Percentiles rank a stretch among this genome's conserved stretches.
phyloP scores from a whole-genome alignment of 495 filamentous ascomycete genomes.

The Xylaria scruposa region DNA sequence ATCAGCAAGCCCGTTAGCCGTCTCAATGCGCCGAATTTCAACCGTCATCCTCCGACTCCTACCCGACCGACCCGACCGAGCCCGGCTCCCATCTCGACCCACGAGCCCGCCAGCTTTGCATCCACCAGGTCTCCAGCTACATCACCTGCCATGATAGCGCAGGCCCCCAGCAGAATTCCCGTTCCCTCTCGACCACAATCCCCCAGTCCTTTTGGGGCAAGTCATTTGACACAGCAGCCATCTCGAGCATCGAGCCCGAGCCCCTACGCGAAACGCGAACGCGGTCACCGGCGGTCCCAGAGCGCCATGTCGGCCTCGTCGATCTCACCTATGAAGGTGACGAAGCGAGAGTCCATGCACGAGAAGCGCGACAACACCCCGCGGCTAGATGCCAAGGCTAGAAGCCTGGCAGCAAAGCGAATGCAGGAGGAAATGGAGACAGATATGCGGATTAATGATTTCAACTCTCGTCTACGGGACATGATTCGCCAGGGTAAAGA shows the following conservation, averaged over 20 bases:
- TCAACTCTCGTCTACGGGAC: conserved; percentile 77
- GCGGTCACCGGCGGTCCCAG: conserved; percentile 45
- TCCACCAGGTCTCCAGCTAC: conserved; percentile 46
- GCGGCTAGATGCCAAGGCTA: conserved; percentile 64
- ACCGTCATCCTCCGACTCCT: conserved; percentile 38
- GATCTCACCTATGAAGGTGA: conserved; percentile 28
- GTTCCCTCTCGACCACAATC: conserved; percentile 39
- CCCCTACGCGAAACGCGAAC: conserved; percentile 29
- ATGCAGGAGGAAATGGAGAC: conserved; percentile 76
- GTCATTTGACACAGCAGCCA: conserved; percentile 35
- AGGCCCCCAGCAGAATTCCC: conserved; percentile 50
- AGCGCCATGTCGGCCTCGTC: conserved; percentile 43
- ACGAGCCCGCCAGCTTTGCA: conserved; percentile 61
- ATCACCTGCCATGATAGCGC: conserved; percentile 28
- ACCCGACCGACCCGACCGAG: conserved; percentile 48
- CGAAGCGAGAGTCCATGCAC: conserved; percentile 34
- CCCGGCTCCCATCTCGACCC: conserved; percentile 46
- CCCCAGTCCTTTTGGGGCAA: conserved; percentile 25
- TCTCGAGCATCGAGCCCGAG: conserved; percentile 43
- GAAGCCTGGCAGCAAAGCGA: conserved; percentile 68
- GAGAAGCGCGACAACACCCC: conserved; percentile 48
- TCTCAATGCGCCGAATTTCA: conserved; percentile 36
- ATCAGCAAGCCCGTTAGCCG: conserved; percentile 49
- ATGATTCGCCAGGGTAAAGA: conserved; percentile 91
- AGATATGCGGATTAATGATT: conserved; percentile 75